These are phyloP conservation scores for Boletus reticuloceps DNA, from an alignment of 768 basidiomycete genomes.

Conservation along the genomic window DNA sequence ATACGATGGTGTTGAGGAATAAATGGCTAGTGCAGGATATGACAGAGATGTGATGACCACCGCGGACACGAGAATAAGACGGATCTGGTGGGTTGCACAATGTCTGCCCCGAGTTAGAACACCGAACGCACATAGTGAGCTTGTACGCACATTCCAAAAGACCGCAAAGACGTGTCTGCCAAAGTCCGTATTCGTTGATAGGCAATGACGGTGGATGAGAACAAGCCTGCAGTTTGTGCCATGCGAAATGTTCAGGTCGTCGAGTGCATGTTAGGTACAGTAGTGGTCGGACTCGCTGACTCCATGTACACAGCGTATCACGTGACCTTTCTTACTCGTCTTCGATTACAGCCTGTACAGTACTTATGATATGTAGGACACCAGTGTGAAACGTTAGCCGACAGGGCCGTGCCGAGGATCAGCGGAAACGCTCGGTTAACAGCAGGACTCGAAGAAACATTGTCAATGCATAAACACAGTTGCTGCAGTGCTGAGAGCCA, in stretches of 20 bases:
- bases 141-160: slow-evolving; percentile 75
- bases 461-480: too few relatives aligned
- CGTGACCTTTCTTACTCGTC: slow-evolving; percentile 10
- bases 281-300: not conserved
- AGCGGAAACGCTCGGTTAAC: too few relatives aligned
- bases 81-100: slow-evolving; percentile 87
- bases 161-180: slow-evolving; percentile 56
- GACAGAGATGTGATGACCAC: slow-evolving; percentile 88
- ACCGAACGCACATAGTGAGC: not conserved
- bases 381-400: too few relatives aligned
- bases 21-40: slow-evolving; percentile 86
- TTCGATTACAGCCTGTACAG: too few relatives aligned
- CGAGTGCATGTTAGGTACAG: slow-evolving; percentile 13
- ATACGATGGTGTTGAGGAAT: slow-evolving; percentile 69
- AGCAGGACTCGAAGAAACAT: too few relatives aligned
- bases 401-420: too few relatives aligned
- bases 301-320: slow-evolving; percentile 2
- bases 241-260: slow-evolving; percentile 19
- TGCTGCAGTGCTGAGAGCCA: too few relatives aligned
- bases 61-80: slow-evolving; percentile 82
- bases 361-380: too few relatives aligned
- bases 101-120: slow-evolving; percentile 48
- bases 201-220: slow-evolving; percentile 14
- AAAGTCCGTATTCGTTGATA: slow-evolving; percentile 37
- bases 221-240: slow-evolving; percentile 18